phyloP scores from a whole-genome alignment of 257 asterid genomes.

The Fraxinus americana region DNA sequence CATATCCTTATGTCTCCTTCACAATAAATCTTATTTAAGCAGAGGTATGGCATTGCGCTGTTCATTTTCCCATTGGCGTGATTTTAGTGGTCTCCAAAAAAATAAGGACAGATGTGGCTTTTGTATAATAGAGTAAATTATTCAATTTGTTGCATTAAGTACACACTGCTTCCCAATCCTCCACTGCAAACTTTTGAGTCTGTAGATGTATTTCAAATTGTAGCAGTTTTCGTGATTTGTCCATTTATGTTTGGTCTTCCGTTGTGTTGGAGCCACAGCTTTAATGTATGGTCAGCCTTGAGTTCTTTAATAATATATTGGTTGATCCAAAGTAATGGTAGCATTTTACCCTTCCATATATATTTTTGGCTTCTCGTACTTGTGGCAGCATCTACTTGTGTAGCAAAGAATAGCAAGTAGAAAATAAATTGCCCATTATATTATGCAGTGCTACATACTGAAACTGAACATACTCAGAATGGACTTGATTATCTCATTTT shows the following conservation, averaged over 20 bases:
- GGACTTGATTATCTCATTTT: no score
- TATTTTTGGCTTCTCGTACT: background rate
- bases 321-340: background rate
- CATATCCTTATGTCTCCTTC: constrained; percentile 87
- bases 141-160: constrained; percentile 28
- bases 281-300: constrained; percentile 12
- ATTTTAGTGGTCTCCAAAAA: constrained; percentile 22
- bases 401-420: background rate
- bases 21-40: constrained; percentile 79
- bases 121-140: constrained; percentile 43
- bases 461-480: no score
- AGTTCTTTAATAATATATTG: background rate
- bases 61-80: constrained; percentile 33
- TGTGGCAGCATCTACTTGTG: background rate
- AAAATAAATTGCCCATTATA: background rate
- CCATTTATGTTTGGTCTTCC: constrained; percentile 18
- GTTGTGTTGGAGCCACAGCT: constrained; percentile 25
- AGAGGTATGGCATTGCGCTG: constrained; percentile 27
- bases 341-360: background rate
- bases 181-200: background rate
- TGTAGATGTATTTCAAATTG: constrained; percentile 13
- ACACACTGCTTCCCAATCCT: constrained; percentile 5
- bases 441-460: background rate
- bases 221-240: constrained; percentile 7
- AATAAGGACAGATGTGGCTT: constrained; percentile 38